Conservation (phyloP, 2,329 filamentous ascomycete genomes). For the Capronia epimyces region DNA sequence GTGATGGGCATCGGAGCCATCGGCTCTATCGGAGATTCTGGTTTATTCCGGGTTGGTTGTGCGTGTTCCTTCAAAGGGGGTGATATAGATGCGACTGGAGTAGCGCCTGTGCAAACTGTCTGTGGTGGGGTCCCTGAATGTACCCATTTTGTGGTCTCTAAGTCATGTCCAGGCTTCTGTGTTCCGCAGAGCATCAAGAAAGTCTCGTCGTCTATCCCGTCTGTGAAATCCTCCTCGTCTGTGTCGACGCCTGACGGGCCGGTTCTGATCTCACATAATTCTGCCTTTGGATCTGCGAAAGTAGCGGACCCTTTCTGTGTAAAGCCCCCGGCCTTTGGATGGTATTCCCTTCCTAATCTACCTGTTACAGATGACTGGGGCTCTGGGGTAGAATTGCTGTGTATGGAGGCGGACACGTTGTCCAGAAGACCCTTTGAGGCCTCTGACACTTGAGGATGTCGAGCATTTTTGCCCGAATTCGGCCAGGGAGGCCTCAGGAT, state of each 20-base stretch:
- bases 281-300: background rate
- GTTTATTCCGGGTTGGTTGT: background rate
- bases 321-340: background rate
- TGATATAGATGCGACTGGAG: background rate
- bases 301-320: background rate
- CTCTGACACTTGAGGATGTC: too few species aligned
- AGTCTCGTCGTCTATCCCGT: constrained; percentile 20
- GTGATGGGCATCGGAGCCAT: background rate
- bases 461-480: too few species aligned
- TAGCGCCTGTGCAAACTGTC: background rate
- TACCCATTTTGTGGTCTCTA: background rate
- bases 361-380: background rate
- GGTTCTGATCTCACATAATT: background rate
- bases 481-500: too few species aligned
- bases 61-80: background rate
- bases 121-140: background rate
- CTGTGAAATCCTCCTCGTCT: constrained; percentile 18
- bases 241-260: background rate
- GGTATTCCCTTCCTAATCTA: background rate
- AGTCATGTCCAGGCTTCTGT: constrained; percentile 3
- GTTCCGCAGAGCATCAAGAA: constrained; percentile 16
- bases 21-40: background rate
- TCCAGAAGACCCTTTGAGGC: too few species aligned
- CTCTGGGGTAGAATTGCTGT: background rate
- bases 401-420: background rate